phyloP scores from a whole-genome alignment of 2,329 filamentous ascomycete species.

The Trichocomaceae sp. region DNA sequence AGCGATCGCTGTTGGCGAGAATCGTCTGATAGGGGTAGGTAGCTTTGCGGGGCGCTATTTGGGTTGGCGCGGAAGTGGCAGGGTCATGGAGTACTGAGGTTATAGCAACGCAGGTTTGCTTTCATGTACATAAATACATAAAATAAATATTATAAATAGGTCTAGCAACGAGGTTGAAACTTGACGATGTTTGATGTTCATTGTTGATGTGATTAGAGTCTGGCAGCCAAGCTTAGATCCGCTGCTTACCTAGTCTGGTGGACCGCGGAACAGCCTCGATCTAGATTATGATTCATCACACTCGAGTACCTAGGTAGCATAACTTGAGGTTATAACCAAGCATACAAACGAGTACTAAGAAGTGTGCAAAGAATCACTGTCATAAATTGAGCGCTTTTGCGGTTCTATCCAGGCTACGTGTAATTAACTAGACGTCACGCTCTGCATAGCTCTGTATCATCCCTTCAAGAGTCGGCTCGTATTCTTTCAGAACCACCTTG shows the following conservation, averaged over 20 bases:
- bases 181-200: neutral
- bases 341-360: too few relatives aligned
- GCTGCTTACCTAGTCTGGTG: neutral
- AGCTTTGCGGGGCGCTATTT: constrained; percentile 27
- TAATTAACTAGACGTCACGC: constrained; percentile 35
- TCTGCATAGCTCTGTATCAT: constrained; percentile 79
- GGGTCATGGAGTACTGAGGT: neutral
- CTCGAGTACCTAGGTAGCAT: neutral
- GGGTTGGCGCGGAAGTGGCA: constrained; percentile 1
- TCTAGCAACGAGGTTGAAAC: neutral
- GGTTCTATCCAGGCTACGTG: neutral
- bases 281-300: too few relatives aligned
- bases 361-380: neutral
- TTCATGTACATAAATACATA: neutral
- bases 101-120: neutral
- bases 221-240: neutral
- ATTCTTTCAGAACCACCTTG: constrained; percentile 72
- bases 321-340: too few relatives aligned
- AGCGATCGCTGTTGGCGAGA: neutral
- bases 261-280: constrained; percentile 1
- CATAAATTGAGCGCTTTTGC: neutral
- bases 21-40: constrained; percentile 10
- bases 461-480: constrained; percentile 71
- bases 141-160: neutral
- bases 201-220: constrained; percentile 1